Percentiles rank a stretch among this genome's conserved stretches.
phyloP scores from a whole-genome alignment of 257 asterid species.

The Hygrophila difformis region DNA sequence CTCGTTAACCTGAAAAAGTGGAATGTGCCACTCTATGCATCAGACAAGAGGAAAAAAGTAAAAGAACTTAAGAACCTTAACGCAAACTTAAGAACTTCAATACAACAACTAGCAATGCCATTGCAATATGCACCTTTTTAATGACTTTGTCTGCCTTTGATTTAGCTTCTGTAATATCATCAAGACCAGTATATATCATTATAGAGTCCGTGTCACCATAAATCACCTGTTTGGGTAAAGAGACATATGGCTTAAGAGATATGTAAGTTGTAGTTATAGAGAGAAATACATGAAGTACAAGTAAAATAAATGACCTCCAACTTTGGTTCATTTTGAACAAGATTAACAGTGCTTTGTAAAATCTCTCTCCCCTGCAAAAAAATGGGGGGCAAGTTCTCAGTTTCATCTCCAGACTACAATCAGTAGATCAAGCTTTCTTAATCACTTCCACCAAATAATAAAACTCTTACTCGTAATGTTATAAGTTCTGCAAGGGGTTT shows the following conservation, averaged over 20 bases:
- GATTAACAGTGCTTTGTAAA: no score
- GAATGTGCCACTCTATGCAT: constrained; percentile 1
- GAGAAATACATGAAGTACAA: constrained; percentile 8
- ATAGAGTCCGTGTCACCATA: constrained; percentile 98
- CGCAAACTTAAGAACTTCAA: constrained; percentile 11
- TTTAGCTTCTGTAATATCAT: constrained; percentile 81
- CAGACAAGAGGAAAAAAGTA: constrained; percentile 5
- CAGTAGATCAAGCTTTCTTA: neutral
- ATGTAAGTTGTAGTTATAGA: constrained; percentile 14
- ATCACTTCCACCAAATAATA: constrained; percentile 12
- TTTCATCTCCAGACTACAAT: constrained; percentile 13
- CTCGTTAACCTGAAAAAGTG: constrained; percentile 67
- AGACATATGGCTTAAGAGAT: constrained; percentile 15
- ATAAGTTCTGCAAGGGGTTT: no score
- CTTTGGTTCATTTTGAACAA: constrained; percentile 75
- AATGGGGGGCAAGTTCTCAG: neutral
- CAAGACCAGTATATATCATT: constrained; percentile 90
- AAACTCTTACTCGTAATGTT: constrained; percentile 68
- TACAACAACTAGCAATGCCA: neutral
- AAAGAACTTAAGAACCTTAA: constrained; percentile 1
- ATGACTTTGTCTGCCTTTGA: constrained; percentile 75
- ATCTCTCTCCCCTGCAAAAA: no score
- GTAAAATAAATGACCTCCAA: constrained; percentile 85
- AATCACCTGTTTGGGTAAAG: constrained; percentile 56
- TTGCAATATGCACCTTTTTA: constrained; percentile 56